Base-by-base conservation (phyloP, 1,139 yeast genomes). In the Meyerozyma smithsonii region DNA sequence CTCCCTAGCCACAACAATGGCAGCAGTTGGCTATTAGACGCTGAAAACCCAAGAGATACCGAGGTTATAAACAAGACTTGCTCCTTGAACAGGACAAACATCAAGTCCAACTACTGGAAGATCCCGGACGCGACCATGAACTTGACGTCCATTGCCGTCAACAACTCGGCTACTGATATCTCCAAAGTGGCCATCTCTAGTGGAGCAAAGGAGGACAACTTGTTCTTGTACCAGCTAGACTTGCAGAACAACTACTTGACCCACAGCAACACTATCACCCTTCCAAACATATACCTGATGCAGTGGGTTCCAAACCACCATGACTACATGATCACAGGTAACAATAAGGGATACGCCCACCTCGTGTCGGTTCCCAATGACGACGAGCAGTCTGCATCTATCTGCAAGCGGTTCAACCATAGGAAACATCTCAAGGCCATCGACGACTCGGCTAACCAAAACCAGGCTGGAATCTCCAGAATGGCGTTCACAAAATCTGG, bases 351-450 rank as follows among this genome's bases (percentile, higher is more conserved):
- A 1, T 66, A 77, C 45, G 84, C 80, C 1, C 85, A 86, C 57
- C 60, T 86, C 42, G 75, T 84, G 3, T 66, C 81, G 12, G 64
- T 85, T n/a, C 94, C 95, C 4, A 33, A 44, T 8, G 67, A 64
- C 12, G 66, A 66, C 23, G 72, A 58, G 1, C 60, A 67, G 32
- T 72, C 78, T 24, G 95, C 95, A 0, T 88, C 81, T 55, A 82
- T 86, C 15, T 64, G 83, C 47, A 82, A 82, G 56, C 66, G 92
- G 36, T 85, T 82, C 61, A 84, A 84, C 58, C 95, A 86, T 59
- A 63, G 74, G 38, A 79, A 80, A 47, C 87, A 83, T 51, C 54
- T 81, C 28, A 62, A 58, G 39, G 47, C 54, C 10, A 50, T 60
- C 25, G 50, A 64, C 46, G 47, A 55, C 20, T 53, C 62, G 15